Percentiles rank a stretch among this genome's conserved stretches.
Evolutionary conservation across 2,329 filamentous ascomycete species (phyloP).

Genomic region (Leptographium procerum): DNA sequence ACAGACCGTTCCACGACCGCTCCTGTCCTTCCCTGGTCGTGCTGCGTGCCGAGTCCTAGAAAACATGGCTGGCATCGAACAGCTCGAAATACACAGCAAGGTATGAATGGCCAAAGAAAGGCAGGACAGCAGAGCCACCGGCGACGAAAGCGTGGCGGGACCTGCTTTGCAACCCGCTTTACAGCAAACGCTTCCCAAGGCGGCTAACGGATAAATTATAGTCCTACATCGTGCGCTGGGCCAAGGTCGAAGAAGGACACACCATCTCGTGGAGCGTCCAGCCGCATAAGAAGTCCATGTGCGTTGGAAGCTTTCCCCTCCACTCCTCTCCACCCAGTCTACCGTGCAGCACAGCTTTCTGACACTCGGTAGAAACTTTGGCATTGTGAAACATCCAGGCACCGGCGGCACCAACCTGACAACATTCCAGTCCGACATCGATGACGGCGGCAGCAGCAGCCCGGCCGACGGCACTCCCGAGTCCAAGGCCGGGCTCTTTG

Average conservation of each 20-base stretch:
- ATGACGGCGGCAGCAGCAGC: slow-evolving; percentile 20
- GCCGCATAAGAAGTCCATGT: slow-evolving; percentile 95
- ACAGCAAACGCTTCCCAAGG: too few relatives aligned
- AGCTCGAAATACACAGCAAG: slow-evolving; percentile 95
- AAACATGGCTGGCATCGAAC: slow-evolving; percentile 84
- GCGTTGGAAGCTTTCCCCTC: slow-evolving; percentile 16
- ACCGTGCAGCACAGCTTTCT: background rate
- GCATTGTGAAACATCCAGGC: slow-evolving; percentile 93
- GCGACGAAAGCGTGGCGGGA: too few relatives aligned
- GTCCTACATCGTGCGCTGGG: slow-evolving; percentile 98
- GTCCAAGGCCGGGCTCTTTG: slow-evolving; percentile 32
- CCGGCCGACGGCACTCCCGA: slow-evolving; percentile 31
- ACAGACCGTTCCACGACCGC: background rate
- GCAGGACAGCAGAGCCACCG: too few relatives aligned
- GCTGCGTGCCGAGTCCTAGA: background rate
- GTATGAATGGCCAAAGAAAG: slow-evolving; percentile 31
- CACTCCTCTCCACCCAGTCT: too few relatives aligned
- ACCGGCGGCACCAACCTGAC: slow-evolving; percentile 43
- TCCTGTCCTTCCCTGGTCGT: background rate
- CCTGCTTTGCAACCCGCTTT: too few relatives aligned
- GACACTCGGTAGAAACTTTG: slow-evolving; percentile 59
- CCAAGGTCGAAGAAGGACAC: slow-evolving; percentile 78
- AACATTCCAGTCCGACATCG: slow-evolving; percentile 29
- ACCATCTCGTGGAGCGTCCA: slow-evolving; percentile 97
- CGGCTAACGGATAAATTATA: slow-evolving; percentile 26